A percentile compares a stretch with the other conserved stretches of the same genome.
Evolutionary conservation across 73 alveolate species (phyloP).

Genomic region (Stentor coeruleus): DNA sequence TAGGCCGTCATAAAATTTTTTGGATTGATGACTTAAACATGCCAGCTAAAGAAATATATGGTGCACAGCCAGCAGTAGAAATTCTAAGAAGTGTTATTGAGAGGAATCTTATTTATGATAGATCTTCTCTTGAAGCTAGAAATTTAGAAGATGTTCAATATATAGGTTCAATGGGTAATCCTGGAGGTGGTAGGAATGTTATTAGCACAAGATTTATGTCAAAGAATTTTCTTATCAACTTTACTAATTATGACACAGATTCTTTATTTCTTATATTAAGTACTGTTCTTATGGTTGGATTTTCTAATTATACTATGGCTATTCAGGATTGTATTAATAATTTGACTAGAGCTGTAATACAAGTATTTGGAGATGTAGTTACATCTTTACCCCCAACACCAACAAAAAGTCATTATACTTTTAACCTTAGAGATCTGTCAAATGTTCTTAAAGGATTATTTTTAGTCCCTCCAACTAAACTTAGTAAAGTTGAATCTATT

Average conservation of each 20-base stretch:
- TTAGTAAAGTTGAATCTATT: conserved; percentile 48
- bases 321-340: conserved; percentile 59
- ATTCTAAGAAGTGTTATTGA: conserved; percentile 92
- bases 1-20: conserved; percentile 85
- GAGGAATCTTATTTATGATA: conserved; percentile 92
- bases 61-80: conserved; percentile 98
- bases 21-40: conserved; percentile 96
- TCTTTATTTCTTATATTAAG: conserved; percentile 81
- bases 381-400: conserved; percentile 94
- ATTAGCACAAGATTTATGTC: conserved; percentile 96
- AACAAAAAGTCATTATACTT: conserved; percentile 94
- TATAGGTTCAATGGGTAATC: conserved; percentile 72
- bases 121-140: conserved; percentile 72
- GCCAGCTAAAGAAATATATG: conserved; percentile 96
- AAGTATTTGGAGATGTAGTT: conserved; percentile 67
- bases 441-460: conserved; percentile 78
- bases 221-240: conserved; percentile 82
- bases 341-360: conserved; percentile 67
- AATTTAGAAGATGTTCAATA: conserved; percentile 67
- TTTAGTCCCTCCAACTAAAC: conserved; percentile 35
- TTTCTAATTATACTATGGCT: conserved; percentile 56
- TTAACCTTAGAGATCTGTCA: conserved; percentile 91
- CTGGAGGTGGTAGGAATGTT: conserved; percentile 84
- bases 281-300: conserved; percentile 85
- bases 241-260: conserved; percentile 66